Percentiles rank a stretch among this genome's conserved stretches.
phyloP scores from a whole-genome alignment of 257 asterid species.

The Eustoma russellianum region DNA sequence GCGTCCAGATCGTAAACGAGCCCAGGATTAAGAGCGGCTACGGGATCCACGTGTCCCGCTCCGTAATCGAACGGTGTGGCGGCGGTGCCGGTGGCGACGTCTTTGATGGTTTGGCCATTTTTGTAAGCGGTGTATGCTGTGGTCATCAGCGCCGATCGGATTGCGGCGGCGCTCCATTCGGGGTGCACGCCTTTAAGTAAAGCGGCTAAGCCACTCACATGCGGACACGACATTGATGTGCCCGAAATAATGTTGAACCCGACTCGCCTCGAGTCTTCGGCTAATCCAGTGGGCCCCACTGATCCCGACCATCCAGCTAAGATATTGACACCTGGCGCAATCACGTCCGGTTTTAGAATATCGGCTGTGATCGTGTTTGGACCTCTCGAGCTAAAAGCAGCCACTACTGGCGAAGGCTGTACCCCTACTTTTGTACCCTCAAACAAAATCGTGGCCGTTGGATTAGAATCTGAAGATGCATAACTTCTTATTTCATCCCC shows the following conservation, averaged over 20 bases:
- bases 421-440: constrained; percentile 55
- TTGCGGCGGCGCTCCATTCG: constrained; percentile 60
- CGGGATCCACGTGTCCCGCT: constrained; percentile 87
- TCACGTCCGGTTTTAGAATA: constrained; percentile 59
- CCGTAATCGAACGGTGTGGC: constrained; percentile 83
- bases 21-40: constrained; percentile 74
- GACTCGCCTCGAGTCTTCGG: constrained; percentile 52
- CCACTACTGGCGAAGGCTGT: constrained; percentile 66
- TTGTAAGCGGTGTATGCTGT: constrained; percentile 64
- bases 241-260: constrained; percentile 68
- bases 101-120: constrained; percentile 41
- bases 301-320: constrained; percentile 59
- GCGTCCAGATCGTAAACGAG: constrained; percentile 58
- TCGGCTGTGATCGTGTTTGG: constrained; percentile 50
- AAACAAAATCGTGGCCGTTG: constrained; percentile 42
- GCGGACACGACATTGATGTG: constrained; percentile 84
- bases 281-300: constrained; percentile 51
- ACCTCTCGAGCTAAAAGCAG: constrained; percentile 74
- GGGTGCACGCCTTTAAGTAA: constrained; percentile 53
- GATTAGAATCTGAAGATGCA: constrained; percentile 29
- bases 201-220: constrained; percentile 78
- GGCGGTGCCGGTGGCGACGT: constrained; percentile 62
- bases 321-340: constrained; percentile 77
- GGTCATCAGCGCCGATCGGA: constrained; percentile 48
- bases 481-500: constrained; percentile 38